Percentiles rank a stretch among this genome's conserved stretches.
Evolutionary conservation across 2,329 filamentous ascomycete genomes (phyloP).

Genomic region (Fonsecaea nubica): DNA sequence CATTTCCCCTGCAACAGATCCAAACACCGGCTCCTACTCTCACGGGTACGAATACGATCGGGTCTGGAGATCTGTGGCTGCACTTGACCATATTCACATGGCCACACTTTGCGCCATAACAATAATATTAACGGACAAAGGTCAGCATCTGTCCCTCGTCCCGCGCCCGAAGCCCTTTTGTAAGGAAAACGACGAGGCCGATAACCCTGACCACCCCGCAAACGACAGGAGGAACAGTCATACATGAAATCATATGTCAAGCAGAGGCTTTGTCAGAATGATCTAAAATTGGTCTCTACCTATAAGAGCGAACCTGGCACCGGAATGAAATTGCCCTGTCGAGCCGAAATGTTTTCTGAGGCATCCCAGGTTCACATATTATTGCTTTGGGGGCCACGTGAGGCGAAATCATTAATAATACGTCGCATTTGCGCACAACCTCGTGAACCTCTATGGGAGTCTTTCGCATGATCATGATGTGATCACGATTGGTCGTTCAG

Average conservation of each 20-base stretch:
- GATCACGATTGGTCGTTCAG: not conserved
- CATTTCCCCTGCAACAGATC: not conserved
- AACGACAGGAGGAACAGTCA: not conserved
- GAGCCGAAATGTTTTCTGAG: not conserved
- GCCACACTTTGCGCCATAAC: constrained; percentile 1
- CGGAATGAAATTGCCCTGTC: not conserved
- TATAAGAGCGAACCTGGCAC: not conserved
- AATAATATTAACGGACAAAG: constrained; percentile 1
- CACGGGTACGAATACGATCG: not conserved
- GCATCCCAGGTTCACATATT: not conserved
- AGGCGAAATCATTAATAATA: not conserved
- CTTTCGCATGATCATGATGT: not conserved
- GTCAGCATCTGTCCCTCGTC: not conserved
- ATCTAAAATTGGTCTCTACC: not conserved
- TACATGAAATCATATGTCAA: not conserved
- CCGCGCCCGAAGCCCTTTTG: not conserved
- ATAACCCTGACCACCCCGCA: not conserved
- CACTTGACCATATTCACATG: too few species aligned
- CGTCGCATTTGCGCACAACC: not conserved
- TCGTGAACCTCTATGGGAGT: not conserved
- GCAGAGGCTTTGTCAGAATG: not conserved
- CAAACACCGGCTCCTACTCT: too few species aligned
- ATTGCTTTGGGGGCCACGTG: not conserved
- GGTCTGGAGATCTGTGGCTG: constrained; percentile 20
- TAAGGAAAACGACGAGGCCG: not conserved